Conservation (phyloP, 2,329 filamentous ascomycete genomes). For the Grosmannia serpens region DNA sequence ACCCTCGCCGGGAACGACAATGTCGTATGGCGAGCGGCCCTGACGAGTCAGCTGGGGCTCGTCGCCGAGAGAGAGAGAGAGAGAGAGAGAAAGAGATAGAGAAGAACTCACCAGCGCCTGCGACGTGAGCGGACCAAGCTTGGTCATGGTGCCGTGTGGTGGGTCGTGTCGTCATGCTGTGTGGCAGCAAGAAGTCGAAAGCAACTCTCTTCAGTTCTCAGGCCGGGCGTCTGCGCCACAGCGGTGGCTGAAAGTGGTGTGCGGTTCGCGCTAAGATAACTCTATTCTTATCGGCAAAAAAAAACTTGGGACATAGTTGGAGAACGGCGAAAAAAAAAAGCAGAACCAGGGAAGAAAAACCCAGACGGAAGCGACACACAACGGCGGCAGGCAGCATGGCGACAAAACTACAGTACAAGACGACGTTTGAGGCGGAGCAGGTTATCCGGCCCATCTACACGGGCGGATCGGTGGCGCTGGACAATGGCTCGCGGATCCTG, state of each 20-base stretch:
- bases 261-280: slow-evolving; percentile 25
- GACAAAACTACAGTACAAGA: slow-evolving; percentile 57
- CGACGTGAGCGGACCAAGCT: slow-evolving; percentile 44
- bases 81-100: background rate
- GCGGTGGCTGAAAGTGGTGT: background rate
- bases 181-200: background rate
- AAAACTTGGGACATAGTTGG: background rate
- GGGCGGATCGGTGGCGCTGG: slow-evolving; percentile 75
- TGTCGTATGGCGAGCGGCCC: slow-evolving; percentile 51
- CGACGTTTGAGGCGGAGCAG: slow-evolving; percentile 74
- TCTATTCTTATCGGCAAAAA: slow-evolving; percentile 20
- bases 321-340: background rate
- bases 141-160: slow-evolving; percentile 30
- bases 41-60: slow-evolving; percentile 16
- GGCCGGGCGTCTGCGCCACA: background rate
- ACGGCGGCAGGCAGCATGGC: slow-evolving; percentile 34
- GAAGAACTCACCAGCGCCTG: slow-evolving; percentile 37
- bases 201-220: too few species aligned
- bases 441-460: slow-evolving; percentile 91
- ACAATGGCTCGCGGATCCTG: slow-evolving; percentile 68
- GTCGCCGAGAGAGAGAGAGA: background rate
- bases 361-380: background rate
- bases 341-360: slow-evolving; percentile 8
- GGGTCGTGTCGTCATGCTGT: background rate
- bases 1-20: slow-evolving; percentile 39